Evolutionary conservation across 805 yeast species (phyloP).

Genomic region (Kazachstania kunashirensis): DNA sequence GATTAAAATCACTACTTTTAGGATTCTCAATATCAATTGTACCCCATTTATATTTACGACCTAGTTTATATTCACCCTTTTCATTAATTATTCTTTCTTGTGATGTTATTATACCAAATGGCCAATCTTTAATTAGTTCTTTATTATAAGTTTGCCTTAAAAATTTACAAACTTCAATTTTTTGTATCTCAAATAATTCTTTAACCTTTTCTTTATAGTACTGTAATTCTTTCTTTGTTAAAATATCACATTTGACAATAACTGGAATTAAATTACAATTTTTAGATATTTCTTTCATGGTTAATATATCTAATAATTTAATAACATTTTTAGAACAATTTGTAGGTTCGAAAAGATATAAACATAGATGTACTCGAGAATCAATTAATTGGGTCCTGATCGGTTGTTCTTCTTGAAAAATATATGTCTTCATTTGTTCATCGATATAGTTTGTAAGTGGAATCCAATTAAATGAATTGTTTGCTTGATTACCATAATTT

Average conservation of each 20-base stretch:
- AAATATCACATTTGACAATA: slow-evolving; percentile 68
- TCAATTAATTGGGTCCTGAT: slow-evolving; percentile 45
- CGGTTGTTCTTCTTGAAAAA: slow-evolving; percentile 74
- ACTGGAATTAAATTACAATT: slow-evolving; percentile 78
- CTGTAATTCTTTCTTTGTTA: slow-evolving; percentile 43
- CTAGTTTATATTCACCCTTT: slow-evolving; percentile 48
- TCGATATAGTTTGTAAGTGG: slow-evolving; percentile 68
- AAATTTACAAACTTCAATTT: slow-evolving; percentile 50
- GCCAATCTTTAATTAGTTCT: slow-evolving; percentile 36
- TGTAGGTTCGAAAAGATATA: slow-evolving; percentile 66
- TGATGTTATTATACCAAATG: slow-evolving; percentile 67
- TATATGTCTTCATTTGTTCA: slow-evolving; percentile 58
- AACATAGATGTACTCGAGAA: slow-evolving; percentile 70
- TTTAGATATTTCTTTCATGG: slow-evolving; percentile 59
- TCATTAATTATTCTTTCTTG: slow-evolving; percentile 37
- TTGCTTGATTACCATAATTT: slow-evolving; percentile 63
- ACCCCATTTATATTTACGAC: slow-evolving; percentile 82
- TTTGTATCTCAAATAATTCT: slow-evolving; percentile 41
- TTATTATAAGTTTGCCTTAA: slow-evolving; percentile 30
- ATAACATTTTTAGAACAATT: slow-evolving; percentile 37
- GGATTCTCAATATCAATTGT: slow-evolving; percentile 72
- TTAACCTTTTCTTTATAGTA: slow-evolving; percentile 46
- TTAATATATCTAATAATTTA: slow-evolving; percentile 53
- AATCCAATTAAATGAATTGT: slow-evolving; percentile 58
- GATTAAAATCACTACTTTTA: slow-evolving; percentile 64